A percentile compares a stretch with the other conserved stretches of the same genome.
phyloP scores from a whole-genome alignment of 148 eudicot species.

The Pouteria glomerata region DNA sequence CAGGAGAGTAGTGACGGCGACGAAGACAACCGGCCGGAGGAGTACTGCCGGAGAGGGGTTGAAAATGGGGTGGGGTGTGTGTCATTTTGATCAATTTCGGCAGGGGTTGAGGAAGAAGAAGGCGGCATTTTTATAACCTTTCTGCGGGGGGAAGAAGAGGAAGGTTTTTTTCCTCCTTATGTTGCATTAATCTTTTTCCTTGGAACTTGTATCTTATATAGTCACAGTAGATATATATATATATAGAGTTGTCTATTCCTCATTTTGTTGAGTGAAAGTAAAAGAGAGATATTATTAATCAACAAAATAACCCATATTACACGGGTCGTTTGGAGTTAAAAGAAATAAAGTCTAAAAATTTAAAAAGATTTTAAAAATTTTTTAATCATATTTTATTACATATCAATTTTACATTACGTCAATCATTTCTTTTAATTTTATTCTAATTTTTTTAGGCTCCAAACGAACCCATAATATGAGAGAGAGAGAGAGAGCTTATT shows the following conservation, averaged over 20 bases:
- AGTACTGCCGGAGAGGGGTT: conserved; percentile 15
- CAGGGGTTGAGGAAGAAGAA: background rate
- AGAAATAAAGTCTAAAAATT: too few relatives aligned
- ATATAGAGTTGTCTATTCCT: background rate
- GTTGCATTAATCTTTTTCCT: background rate
- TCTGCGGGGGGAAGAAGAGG: background rate
- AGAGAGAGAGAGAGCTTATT: too few relatives aligned
- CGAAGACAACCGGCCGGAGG: conserved; percentile 26
- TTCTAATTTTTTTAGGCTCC: too few relatives aligned
- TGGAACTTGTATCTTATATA: background rate
- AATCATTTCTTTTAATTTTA: too few relatives aligned
- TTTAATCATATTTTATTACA: too few relatives aligned
- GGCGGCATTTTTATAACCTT: conserved; percentile 12
- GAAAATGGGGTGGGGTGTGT: background rate
- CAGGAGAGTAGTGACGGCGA: conserved; percentile 23
- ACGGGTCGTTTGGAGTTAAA: too few relatives aligned
- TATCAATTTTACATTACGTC: too few relatives aligned
- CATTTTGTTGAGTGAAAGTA: background rate
- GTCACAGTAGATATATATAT: conserved; percentile 7
- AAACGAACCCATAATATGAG: too few relatives aligned
- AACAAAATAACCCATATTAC: conserved; percentile 10
- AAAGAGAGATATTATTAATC: conserved; percentile 1
- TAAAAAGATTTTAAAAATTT: too few relatives aligned
- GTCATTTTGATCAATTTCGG: conserved; percentile 10
- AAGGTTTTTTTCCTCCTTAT: background rate